Base-by-base conservation (phyloP, 2,329 filamentous ascomycete species). In the Orbilia blumenaviensis region DNA sequence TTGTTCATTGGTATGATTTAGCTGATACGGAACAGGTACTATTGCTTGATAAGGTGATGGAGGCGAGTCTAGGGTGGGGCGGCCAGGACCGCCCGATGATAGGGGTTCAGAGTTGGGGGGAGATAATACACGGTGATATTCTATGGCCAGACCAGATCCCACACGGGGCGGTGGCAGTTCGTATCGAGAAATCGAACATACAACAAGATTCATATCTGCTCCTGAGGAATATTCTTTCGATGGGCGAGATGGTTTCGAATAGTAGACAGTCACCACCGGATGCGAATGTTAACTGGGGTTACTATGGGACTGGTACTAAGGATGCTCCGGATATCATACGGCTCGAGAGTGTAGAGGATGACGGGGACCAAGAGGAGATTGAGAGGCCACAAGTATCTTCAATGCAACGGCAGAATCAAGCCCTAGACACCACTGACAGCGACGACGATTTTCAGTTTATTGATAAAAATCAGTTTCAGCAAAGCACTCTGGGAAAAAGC, bases 1-100 rank as follows among this genome's bases (percentile, higher is more conserved):
- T 75, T 2, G 36, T 68, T 0, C 71, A 68, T 42, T 58, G 60
- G 16, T 68, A 68, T 21, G 27, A 25, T 12, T 23, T 64, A 2
- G 29, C 16, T 27, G 38, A 32, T 23, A 75, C 63, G 4, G 14
- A 16, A 4, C 62, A 66, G 34, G 1, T 25, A 16, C 5, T 67
- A 3, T 0, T 61, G 12, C 56, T 60, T 23, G 12, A 42, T 29
- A n/a, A 23, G 2, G 16, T 66, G 2, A 21, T 21, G 16, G n/a
- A 18, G 2, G 6, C 32, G 16, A 27, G 27, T 32, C 18, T 29
- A 5, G 46, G 36, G 7, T 75, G 54, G 71, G 52, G 23, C 4
- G 29, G 12, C 2, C 4, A 4, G 9, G 4, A 16, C 14, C 12
- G 2, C 34, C 27, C 29, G 14, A 18, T 32, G 0, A 5, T 54